Evolutionary conservation across 805 yeast species (phyloP), one percentile per base, ranked within the genome.

Genomic region (Kuraishia piskuri): DNA sequence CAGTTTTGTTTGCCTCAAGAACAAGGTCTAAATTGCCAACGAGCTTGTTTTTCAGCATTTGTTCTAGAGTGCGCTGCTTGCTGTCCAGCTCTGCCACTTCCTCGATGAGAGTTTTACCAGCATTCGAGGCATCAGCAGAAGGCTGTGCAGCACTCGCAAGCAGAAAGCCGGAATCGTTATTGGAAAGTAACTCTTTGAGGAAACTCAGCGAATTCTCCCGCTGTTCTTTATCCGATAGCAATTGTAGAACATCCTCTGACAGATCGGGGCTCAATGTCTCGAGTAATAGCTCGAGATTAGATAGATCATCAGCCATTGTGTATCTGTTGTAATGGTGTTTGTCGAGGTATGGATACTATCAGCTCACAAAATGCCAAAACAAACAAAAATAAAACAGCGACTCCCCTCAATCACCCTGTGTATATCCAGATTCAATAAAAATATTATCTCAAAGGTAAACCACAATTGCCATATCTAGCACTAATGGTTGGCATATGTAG

Each of bases 61-160:
- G 48, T 26, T 52, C 53, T 8, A 45, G 24, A 12, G 40, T 40
- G 20, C 83, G 67, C 56, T 79, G 80, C n/a, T 71, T 57, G 24
- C 80, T 78, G 58, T 85, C 90, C 36, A 85, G 66, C 61, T 86
- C 92, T 0, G 91, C 91, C 47, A 86, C 83, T 61, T 84, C 90
- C 58, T 85, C 89, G 1, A 82, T 79, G 36, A 82, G 58, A 0
- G 83, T 77, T 50, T 65, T 61, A 2, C 60, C 55, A 2, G 62
- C 55, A 17, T 50, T 51, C 3, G 48, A 50, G 6, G 53, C 50
- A 20, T 61, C 64, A 40, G 58, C 52, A 17, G 68, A 64, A 2
- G 68, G 68, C 26, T 54, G 56, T 17, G 63, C 53, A 20, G 56
- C 55, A 2, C 65, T 56, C 6, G 65, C 60, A 4, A 68, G 55